These are phyloP conservation scores for Geranium incanum DNA, from an alignment of 441 rosid genomes.

Conservation along the genomic window DNA sequence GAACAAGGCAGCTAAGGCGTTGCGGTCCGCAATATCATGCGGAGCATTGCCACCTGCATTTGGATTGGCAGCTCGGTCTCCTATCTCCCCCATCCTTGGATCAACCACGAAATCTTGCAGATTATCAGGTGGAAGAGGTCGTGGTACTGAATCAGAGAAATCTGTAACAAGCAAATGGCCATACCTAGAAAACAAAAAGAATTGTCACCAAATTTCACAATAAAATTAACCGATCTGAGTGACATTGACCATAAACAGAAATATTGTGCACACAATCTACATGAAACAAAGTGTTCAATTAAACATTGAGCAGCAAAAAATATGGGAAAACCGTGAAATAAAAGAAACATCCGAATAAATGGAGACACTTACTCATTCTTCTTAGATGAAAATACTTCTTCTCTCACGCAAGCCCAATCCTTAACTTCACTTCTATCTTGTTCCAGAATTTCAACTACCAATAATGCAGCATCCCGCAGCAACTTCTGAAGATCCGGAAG, in stretches of 20 bases:
- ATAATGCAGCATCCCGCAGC: slow-evolving; percentile 47
- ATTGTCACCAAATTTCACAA: slow-evolving; percentile 13
- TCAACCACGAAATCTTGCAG: slow-evolving; percentile 73
- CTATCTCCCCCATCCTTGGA: slow-evolving; percentile 46
- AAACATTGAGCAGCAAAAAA: too few species aligned
- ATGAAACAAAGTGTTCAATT: too few species aligned
- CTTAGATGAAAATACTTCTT: slow-evolving; percentile 71
- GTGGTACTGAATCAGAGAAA: slow-evolving; percentile 63
- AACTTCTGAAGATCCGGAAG: slow-evolving; percentile 78
- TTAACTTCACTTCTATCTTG: slow-evolving; percentile 46
- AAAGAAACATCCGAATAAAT: slow-evolving; percentile 1
- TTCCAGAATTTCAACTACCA: slow-evolving; percentile 49
- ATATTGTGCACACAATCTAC: too few species aligned
- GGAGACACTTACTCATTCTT: slow-evolving; percentile 63
- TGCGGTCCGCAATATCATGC: slow-evolving; percentile 49
- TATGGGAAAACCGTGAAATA: slow-evolving; percentile 6
- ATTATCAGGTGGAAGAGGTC: slow-evolving; percentile 71
- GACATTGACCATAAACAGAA: too few species aligned
- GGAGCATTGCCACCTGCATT: slow-evolving; percentile 30
- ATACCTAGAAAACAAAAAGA: slow-evolving; percentile 37
- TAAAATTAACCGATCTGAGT: background rate
- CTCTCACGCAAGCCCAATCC: slow-evolving; percentile 71
- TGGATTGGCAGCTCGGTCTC: slow-evolving; percentile 35
- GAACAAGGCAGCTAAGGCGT: slow-evolving; percentile 52
- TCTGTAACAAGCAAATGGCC: slow-evolving; percentile 66